Evolutionary conservation across 2,329 filamentous ascomycete genomes (phyloP).

Genomic region (Penicillium psychrosexuale): DNA sequence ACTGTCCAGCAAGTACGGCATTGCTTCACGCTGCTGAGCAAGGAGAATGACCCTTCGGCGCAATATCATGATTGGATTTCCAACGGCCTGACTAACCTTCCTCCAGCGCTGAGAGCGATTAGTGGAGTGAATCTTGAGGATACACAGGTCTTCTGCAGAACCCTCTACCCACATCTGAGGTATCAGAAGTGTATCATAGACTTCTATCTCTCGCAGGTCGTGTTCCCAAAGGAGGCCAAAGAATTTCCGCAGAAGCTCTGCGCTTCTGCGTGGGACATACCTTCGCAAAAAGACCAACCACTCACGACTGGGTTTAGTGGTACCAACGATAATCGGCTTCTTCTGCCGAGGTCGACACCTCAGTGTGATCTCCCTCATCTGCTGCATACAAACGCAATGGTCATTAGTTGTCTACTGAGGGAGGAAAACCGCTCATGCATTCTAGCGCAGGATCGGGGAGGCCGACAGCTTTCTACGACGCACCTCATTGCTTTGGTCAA

Average conservation of each 20-base stretch:
- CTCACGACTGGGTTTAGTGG: constrained; percentile 68
- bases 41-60: constrained; percentile 55
- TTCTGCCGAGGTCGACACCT: constrained; percentile 60
- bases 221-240: constrained; percentile 59
- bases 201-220: constrained; percentile 55
- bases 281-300: constrained; percentile 37
- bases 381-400: constrained; percentile 61
- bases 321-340: constrained; percentile 62
- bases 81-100: constrained; percentile 39
- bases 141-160: constrained; percentile 42
- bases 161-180: constrained; percentile 15
- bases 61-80: constrained; percentile 55
- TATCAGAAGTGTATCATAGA: constrained; percentile 45
- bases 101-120: constrained; percentile 50
- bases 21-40: constrained; percentile 51
- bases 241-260: constrained; percentile 61
- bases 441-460: constrained; percentile 40
- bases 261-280: constrained; percentile 53
- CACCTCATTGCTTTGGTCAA: background rate
- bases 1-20: constrained; percentile 49
- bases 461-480: too few species aligned
- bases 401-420: constrained; percentile 58
- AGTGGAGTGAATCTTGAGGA: constrained; percentile 61
- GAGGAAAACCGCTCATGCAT: constrained; percentile 51
- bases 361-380: constrained; percentile 60